A percentile compares a stretch with the other conserved stretches of the same genome.
Conservation (phyloP, 2,329 filamentous ascomycete species). For the Penicillium sp. region DNA sequence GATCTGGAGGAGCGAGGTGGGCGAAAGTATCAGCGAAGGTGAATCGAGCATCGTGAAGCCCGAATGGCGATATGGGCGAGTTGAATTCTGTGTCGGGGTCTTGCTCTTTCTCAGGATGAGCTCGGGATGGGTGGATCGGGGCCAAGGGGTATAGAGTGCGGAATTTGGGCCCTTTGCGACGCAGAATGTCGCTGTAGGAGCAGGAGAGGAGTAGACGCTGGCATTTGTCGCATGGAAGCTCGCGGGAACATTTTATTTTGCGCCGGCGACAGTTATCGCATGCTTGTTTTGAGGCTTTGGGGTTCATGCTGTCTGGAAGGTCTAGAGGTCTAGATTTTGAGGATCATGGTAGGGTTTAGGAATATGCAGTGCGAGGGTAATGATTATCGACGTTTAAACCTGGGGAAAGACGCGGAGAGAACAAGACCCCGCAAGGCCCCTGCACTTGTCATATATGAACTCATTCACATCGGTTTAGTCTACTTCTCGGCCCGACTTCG, state of each 20-base stretch:
- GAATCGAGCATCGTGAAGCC: conserved; percentile 30
- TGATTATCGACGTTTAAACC: conserved; percentile 4
- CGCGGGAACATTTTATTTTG: conserved; percentile 47
- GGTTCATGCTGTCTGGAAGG: conserved; percentile 13
- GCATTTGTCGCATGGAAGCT: conserved; percentile 45
- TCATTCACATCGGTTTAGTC: neutral
- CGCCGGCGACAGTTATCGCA: conserved; percentile 46
- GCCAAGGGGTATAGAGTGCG: conserved; percentile 42
- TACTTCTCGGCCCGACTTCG: neutral
- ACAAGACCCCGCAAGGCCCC: conserved; percentile 18
- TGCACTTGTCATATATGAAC: neutral
- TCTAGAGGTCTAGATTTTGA: conserved; percentile 29
- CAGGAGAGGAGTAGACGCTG: conserved; percentile 39
- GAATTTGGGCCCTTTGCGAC: conserved; percentile 44
- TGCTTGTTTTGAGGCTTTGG: conserved; percentile 36
- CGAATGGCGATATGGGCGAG: conserved; percentile 28
- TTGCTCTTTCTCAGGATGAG: conserved; percentile 16
- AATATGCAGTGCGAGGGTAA: neutral
- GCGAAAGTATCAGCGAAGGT: conserved; percentile 29
- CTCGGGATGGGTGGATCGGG: conserved; percentile 34
- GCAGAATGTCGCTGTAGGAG: conserved; percentile 42
- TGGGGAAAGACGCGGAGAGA: conserved; percentile 18
- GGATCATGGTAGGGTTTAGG: neutral
- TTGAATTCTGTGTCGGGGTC: conserved; percentile 23
- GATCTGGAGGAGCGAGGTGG: conserved; percentile 32